Percentiles rank a stretch among this genome's conserved stretches.
These are phyloP conservation scores for Cladophialophora exuberans DNA, from an alignment of 2,329 filamentous ascomycete genomes.

Conservation along the genomic window DNA sequence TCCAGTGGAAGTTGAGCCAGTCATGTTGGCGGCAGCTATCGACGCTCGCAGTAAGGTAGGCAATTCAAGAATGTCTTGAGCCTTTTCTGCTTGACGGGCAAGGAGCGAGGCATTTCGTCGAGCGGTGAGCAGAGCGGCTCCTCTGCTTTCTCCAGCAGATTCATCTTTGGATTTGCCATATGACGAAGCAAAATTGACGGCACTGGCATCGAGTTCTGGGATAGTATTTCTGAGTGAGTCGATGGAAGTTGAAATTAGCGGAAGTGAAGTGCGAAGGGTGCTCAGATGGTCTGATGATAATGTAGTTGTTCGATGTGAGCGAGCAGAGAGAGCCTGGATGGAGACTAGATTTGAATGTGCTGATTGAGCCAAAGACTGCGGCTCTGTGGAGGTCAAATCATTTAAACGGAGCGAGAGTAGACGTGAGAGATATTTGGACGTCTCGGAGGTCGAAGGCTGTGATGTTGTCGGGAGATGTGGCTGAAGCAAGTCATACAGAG, in stretches of 20 bases:
- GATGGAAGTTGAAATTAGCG: constrained; percentile 67
- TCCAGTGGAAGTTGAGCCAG: constrained; percentile 39
- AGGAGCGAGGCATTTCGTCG: constrained; percentile 81
- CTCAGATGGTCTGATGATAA: constrained; percentile 76
- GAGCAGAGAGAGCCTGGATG: constrained; percentile 84
- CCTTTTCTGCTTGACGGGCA: constrained; percentile 81
- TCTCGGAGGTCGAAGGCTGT: constrained; percentile 35
- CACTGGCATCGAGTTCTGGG: constrained; percentile 76
- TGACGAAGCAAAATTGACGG: constrained; percentile 77
- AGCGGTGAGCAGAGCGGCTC: constrained; percentile 70
- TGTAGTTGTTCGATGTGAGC: constrained; percentile 83
- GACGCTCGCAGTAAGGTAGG: constrained; percentile 83
- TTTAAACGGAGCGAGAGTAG: constrained; percentile 76
- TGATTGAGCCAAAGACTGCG: constrained; percentile 76
- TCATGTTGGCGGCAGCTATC: constrained; percentile 46
- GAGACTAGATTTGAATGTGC: constrained; percentile 80
- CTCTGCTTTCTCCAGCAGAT: constrained; percentile 47
- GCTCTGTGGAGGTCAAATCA: constrained; percentile 73
- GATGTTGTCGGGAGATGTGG: constrained; percentile 57
- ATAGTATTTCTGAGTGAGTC: constrained; percentile 71
- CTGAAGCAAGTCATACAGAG: constrained; percentile 73
- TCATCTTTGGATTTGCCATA: constrained; percentile 67
- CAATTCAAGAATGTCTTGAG: constrained; percentile 89
- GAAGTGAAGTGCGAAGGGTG: constrained; percentile 73
- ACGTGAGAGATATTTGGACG: constrained; percentile 72